Evolutionary conservation across 2,329 filamentous ascomycete species (phyloP), one percentile per base, ranked within the genome.

Genomic region (Arthrobotrys iridis): DNA sequence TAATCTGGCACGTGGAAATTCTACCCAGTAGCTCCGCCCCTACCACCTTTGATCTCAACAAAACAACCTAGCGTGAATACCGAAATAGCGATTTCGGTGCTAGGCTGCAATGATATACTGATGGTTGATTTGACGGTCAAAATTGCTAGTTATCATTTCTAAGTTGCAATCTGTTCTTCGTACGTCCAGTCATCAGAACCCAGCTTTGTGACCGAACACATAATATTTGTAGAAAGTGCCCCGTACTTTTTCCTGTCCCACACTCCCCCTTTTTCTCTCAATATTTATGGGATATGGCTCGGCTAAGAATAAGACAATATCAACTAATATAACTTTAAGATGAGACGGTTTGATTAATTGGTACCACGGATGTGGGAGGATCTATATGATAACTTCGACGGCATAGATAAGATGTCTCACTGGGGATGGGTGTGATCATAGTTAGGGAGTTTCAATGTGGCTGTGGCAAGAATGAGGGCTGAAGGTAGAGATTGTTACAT

Each of bases 81-180:
- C 20, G 33, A 40, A 10, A 58, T 58, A 18, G 52, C 52, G 33
- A 41, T 28, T 40, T 58, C 52, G 52, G 15, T 41, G 26, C 48
- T 52, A 52, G 35, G 5, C 15, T n/a, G n/a, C n/a, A n/a, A n/a
- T n/a, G n/a, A n/a, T n/a, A n/a, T n/a, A n/a, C n/a, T n/a, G n/a
- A n/a, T n/a, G n/a, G 5, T 40, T 15, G 11, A 22, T 13, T 22
- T 35, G 43, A 26, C 10, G 2, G 43, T 3, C 20, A 8, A 43
- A 2, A 4, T 8, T 43, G 18, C 3, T 4, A 18, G 40, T 18
- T 43, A 18, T 6, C 15, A 22, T 15, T 6, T 6, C 22, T 26
- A n/a, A 2, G 45, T 50, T 18, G 22, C 22, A 28, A 28, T n/a
- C n/a, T n/a, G n/a, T n/a, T n/a, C n/a, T n/a, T n/a, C n/a, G n/a